Conservation (phyloP, 768 basidiomycete genomes). For the Zangia roseola region DNA sequence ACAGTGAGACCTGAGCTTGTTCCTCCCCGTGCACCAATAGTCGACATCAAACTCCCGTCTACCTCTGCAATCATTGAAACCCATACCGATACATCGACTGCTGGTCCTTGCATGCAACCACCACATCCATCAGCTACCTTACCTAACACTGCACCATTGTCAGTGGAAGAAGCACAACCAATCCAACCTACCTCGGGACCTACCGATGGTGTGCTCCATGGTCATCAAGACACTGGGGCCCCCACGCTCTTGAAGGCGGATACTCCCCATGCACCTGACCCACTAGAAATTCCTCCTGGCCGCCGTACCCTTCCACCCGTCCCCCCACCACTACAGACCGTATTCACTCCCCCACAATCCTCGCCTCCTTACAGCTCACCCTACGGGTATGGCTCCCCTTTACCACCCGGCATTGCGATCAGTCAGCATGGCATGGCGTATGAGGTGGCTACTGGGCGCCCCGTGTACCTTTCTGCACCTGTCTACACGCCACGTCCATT, state of each 20-base stretch:
- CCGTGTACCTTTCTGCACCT: slow-evolving; percentile 66
- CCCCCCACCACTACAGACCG: slow-evolving; percentile 44
- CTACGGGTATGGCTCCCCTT: slow-evolving; percentile 53
- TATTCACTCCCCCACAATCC: slow-evolving; percentile 39
- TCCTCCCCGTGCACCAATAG: slow-evolving; percentile 25
- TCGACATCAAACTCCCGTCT: slow-evolving; percentile 27
- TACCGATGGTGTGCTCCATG: slow-evolving; percentile 23
- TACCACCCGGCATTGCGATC: slow-evolving; percentile 73
- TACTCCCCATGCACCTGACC: slow-evolving; percentile 20
- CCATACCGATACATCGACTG: background rate
- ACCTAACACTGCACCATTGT: slow-evolving; percentile 8
- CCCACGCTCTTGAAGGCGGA: slow-evolving; percentile 32
- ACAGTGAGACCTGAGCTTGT: slow-evolving; percentile 53
- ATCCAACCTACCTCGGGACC: slow-evolving; percentile 5
- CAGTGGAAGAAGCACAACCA: slow-evolving; percentile 14
- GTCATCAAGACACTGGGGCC: slow-evolving; percentile 25
- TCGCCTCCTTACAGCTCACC: slow-evolving; percentile 69
- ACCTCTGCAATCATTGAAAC: slow-evolving; percentile 20
- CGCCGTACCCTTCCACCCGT: slow-evolving; percentile 36
- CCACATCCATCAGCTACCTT: slow-evolving; percentile 4
- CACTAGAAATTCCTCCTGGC: slow-evolving; percentile 18
- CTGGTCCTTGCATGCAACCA: slow-evolving; percentile 12
- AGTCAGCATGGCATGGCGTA: slow-evolving; percentile 78
- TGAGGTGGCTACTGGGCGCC: slow-evolving; percentile 78
- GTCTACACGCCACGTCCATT: slow-evolving; percentile 70